phyloP scores from a whole-genome alignment of 441 rosid species.

The Oxalis stricta region DNA sequence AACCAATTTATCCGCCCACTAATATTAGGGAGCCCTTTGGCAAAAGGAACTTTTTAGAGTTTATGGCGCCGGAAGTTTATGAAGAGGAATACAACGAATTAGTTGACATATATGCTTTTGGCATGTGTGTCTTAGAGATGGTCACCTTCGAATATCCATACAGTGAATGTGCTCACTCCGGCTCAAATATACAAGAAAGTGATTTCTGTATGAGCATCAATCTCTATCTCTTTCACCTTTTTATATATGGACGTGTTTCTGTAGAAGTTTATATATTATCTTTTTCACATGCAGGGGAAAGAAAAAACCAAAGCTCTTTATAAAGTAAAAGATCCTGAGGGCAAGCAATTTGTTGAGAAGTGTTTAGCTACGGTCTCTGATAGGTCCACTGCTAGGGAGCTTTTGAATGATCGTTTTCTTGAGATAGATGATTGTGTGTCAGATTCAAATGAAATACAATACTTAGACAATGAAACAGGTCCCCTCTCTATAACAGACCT shows the following conservation, averaged over 20 bases:
- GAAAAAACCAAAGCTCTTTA: slow-evolving; percentile 51
- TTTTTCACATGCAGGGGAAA: slow-evolving; percentile 34
- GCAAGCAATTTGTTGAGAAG: slow-evolving; percentile 44
- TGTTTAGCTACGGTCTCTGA: slow-evolving; percentile 47
- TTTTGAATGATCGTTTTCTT: slow-evolving; percentile 50
- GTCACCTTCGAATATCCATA: slow-evolving; percentile 66
- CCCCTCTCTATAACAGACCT: slow-evolving; percentile 12
- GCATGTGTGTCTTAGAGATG: slow-evolving; percentile 74
- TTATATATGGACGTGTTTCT: background rate
- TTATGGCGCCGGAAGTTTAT: slow-evolving; percentile 75
- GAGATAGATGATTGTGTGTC: slow-evolving; percentile 27
- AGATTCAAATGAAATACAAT: slow-evolving; percentile 26
- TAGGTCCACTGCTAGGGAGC: slow-evolving; percentile 56
- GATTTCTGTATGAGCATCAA: slow-evolving; percentile 33
- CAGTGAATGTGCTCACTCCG: slow-evolving; percentile 62
- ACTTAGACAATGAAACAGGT: slow-evolving; percentile 22
- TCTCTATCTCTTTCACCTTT: background rate
- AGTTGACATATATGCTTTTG: slow-evolving; percentile 72
- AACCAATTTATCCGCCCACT: background rate
- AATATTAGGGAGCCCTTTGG: slow-evolving; percentile 43
- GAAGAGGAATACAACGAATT: slow-evolving; percentile 68
- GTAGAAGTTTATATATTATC: background rate
- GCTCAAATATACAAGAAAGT: slow-evolving; percentile 83
- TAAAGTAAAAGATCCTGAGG: slow-evolving; percentile 52
- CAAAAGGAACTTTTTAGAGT: no score